These are phyloP conservation scores for Peronospora destructor DNA, from an alignment of 352 stramenopile species.

Conservation along the genomic window DNA sequence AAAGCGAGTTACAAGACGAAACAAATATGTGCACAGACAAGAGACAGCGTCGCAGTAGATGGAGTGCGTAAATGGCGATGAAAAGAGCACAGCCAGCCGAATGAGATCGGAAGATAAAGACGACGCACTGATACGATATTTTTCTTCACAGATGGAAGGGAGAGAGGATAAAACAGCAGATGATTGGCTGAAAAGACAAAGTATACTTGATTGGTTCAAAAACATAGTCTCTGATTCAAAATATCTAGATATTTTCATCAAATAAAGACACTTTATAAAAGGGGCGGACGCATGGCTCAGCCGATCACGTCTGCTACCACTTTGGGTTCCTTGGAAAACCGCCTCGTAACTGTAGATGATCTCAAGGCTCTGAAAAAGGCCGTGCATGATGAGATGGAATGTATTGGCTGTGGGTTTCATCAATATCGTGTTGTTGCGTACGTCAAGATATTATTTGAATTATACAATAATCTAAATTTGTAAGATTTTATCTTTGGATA, in stretches of 20 bases:
- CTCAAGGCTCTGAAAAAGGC: constrained; percentile 54
- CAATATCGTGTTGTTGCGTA: constrained; percentile 64
- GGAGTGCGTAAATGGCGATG: background rate
- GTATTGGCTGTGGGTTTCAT: constrained; percentile 65
- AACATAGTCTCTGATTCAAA: constrained; percentile 1
- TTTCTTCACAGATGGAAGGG: constrained; percentile 5
- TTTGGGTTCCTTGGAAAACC: constrained; percentile 22
- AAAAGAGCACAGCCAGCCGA: constrained; percentile 9
- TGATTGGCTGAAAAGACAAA: constrained; percentile 3
- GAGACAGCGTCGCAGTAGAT: constrained; percentile 6
- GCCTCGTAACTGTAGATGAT: constrained; percentile 41
- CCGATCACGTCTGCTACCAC: constrained; percentile 16
- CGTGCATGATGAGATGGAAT: constrained; percentile 71
- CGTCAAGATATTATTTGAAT: constrained; percentile 14
- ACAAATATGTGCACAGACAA: constrained; percentile 6
- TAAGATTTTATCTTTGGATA: background rate
- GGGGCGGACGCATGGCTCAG: constrained; percentile 6
- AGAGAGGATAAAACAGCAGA: background rate
- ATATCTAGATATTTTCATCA: constrained; percentile 2
- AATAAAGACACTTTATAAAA: no score
- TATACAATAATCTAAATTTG: constrained; percentile 33
- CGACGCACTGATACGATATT: constrained; percentile 7
- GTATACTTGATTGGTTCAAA: background rate
- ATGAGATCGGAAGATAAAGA: background rate
- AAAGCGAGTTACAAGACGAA: constrained; percentile 16